These are phyloP conservation scores for Pistacia atlantica DNA, from an alignment of 345 rosid species.

Conservation along the genomic window DNA sequence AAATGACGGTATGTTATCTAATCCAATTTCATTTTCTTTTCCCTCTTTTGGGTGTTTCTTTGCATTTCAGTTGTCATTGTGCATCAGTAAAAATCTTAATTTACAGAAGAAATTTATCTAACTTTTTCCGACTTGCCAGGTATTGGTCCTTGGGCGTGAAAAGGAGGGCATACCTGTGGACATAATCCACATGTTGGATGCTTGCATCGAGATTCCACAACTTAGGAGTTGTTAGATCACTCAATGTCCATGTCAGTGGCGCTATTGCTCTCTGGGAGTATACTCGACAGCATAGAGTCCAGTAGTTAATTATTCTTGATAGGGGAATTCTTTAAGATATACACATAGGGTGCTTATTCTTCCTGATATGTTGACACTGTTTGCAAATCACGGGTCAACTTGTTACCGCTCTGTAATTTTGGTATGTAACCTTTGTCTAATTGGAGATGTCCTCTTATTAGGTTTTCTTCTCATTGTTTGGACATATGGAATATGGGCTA, in stretches of 20 bases:
- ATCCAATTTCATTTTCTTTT: not conserved
- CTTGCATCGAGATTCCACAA: conserved; percentile 95
- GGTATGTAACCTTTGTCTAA: not conserved
- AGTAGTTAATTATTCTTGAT: conserved; percentile 23
- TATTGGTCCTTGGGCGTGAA: conserved; percentile 90
- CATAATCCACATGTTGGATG: conserved; percentile 80
- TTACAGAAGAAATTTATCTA: no score
- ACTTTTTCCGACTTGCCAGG: conserved; percentile 40
- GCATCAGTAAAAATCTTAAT: not conserved
- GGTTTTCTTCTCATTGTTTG: not conserved
- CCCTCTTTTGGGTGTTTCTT: not conserved
- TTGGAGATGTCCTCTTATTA: not conserved
- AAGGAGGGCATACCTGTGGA: conserved; percentile 97
- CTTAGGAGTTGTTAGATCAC: conserved; percentile 94
- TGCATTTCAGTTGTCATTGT: not conserved
- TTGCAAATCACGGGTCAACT: not conserved
- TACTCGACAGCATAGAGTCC: conserved; percentile 82
- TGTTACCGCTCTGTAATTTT: not conserved
- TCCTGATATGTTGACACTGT: not conserved
- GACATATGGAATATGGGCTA: not conserved
- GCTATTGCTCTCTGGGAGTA: conserved; percentile 99
- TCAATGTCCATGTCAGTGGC: conserved; percentile 93
- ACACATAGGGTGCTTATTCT: not conserved
- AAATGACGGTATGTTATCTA: conserved; percentile 55
- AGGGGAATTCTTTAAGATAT: not conserved